Base-by-base conservation (phyloP, 2,329 filamentous ascomycete species). In the Penicillium palitans region DNA sequence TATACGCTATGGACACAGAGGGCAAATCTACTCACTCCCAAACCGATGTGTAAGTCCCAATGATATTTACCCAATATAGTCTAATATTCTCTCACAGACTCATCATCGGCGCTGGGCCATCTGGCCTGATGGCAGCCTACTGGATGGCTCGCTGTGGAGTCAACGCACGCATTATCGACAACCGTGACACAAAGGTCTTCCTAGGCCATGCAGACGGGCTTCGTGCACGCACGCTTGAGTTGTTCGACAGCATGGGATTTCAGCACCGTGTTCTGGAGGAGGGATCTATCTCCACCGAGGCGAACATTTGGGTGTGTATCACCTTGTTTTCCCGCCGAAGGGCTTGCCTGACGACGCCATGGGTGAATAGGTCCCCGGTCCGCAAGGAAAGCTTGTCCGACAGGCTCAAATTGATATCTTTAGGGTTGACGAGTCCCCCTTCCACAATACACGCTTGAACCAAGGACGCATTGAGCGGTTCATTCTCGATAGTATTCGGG, bases 191-290 rank as follows among this genome's bases (percentile, higher is more conserved):
- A 1, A 78, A 78, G 55, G 66, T 73, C 29, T 66, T 69, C 54
- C 61, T 64, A 6, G 70, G 71, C 4, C 70, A 72, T 45, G 67
- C 68, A 17, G 62, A 69, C 46, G 61, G 64, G 6, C 50, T 66
- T 39, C 67, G 64, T 10, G 52, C 61, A 33, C 60, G 65, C 15
- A 68, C 66, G 0, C 40, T 66, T 13, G 66, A 69, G 71, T 87
- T 90, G 9, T 85, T 90, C 52, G 86, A 91, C 65, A 87, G 84
- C 58, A 87, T 91, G 65, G 87, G 86, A 1, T 84, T 91, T 61
- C 85, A 80, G 4, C 83, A 90, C 65, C 78, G 83, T 10, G 83
- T 82, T 1, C 84, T 84, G 81, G 86, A 85, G 48, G 87, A 90
- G 65, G 81, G 84, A 13, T 88, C 88, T 68, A 86, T 86, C 67